Evolutionary conservation across 2,329 filamentous ascomycete genomes (phyloP), one percentile per base, ranked within the genome.

Genomic region (Balansia obtecta): DNA sequence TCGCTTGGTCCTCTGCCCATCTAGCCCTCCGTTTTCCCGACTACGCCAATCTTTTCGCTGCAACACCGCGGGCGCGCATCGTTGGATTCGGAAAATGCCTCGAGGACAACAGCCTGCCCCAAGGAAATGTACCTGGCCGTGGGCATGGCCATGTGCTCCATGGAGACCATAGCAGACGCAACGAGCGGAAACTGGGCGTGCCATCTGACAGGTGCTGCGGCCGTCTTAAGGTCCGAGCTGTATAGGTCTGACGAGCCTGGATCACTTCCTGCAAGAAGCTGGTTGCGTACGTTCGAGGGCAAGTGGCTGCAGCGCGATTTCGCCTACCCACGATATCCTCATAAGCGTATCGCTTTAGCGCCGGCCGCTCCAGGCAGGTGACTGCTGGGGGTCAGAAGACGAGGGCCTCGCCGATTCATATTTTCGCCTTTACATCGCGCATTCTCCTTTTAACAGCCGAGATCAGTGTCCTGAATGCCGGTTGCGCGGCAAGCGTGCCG

Each of bases 81-180:
- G 18, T 46, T 13, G 49, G 46, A 10, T 48, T 57, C 3, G 52
- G 53, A 16, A 16, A 46, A 4, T 50, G 54, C 0, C 51, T 58
- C 43, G 22, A 49, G 22, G 48, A 53, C 32, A 50, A 42, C 45
- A 49, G 50, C 5, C 49, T 53, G 15, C 54, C 54, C 0, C n/a
- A 45, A 49, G 16, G 57, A 58, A 18, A 57, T 55, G 52, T 57
- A 50, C 15, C 54, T 58, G 5, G 57, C 54, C 4, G 49, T 58
- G 8, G 52, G 55, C 2, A 55, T 58, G 57, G 57, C 57, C 7
- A 49, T 57, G 30, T 59, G 57, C 40, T 58, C 57, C 4, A 57
- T 59, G 53, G 57, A 59, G 20, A 55, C 51, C 2, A 57, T 58
- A 37, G 50, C 57, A 6, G 54, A 55, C 5, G 49, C 50, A 5